Conservation (phyloP, 2,329 filamentous ascomycete genomes). For the Thelonectria blattea region DNA sequence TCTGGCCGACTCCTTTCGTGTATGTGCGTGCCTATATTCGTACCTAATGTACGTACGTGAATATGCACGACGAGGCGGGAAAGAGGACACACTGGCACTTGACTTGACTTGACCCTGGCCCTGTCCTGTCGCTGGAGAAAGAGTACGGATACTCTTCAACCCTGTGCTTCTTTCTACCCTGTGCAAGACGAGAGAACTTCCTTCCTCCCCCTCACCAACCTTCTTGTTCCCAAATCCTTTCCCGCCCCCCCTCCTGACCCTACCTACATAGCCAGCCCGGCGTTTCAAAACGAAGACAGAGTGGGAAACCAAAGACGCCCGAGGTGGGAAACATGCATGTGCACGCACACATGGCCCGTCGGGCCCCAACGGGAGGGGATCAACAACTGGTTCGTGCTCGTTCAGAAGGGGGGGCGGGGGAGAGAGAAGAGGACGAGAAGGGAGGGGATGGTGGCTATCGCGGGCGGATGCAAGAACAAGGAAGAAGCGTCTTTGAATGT, state of each 20-base stretch:
- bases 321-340: neutral
- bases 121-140: no score
- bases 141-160: no score
- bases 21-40: no score
- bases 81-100: no score
- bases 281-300: neutral
- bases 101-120: no score
- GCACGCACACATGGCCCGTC: neutral
- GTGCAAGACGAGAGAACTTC: no score
- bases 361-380: neutral
- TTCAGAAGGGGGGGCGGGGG: neutral
- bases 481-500: neutral
- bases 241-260: neutral
- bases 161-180: no score
- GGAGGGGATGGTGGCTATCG: neutral
- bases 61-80: no score
- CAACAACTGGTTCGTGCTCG: constrained; percentile 1
- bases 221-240: neutral
- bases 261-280: neutral
- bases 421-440: neutral
- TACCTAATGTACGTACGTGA: no score
- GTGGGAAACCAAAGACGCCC: neutral
- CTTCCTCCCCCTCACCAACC: neutral
- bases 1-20: no score
- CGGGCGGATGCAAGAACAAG: neutral